These are phyloP conservation scores for Aspergillus tubingensis DNA, from an alignment of 2,329 filamentous ascomycete species.

Conservation along the genomic window DNA sequence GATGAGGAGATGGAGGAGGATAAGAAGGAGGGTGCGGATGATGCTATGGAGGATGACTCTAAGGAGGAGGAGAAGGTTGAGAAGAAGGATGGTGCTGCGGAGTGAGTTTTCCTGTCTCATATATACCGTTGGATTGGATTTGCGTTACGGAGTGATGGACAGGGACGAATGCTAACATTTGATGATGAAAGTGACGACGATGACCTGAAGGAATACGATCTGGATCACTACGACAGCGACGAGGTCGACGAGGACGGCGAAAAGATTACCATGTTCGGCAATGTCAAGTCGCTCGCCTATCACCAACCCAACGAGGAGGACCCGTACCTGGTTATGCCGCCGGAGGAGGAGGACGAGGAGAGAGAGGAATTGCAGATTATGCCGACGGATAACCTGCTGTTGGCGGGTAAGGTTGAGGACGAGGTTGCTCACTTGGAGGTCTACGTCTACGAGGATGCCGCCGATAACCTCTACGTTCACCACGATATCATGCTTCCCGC, in stretches of 20 bases:
- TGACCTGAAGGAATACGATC: conserved; percentile 91
- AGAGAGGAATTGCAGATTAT: conserved; percentile 91
- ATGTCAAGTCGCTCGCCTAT: conserved; percentile 89
- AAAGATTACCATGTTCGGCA: conserved; percentile 89
- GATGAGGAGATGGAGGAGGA: conserved; percentile 31
- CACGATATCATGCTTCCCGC: conserved; percentile 99
- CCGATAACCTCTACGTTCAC: conserved; percentile 97
- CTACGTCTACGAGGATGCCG: conserved; percentile 93
- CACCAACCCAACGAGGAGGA: conserved; percentile 93
- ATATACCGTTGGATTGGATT: neutral
- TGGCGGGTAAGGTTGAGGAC: conserved; percentile 93
- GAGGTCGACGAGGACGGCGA: conserved; percentile 66
- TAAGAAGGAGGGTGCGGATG: conserved; percentile 37
- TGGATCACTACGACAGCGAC: conserved; percentile 93
- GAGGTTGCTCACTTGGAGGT: conserved; percentile 95
- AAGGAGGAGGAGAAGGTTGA: conserved; percentile 29
- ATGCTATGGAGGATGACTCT: conserved; percentile 25
- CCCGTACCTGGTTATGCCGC: conserved; percentile 89
- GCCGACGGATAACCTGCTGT: conserved; percentile 85
- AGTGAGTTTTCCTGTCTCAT: conserved; percentile 7
- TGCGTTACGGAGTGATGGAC: conserved; percentile 49
- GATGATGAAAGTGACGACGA: conserved; percentile 37
- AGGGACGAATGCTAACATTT: no score
- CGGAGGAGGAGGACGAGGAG: conserved; percentile 81
- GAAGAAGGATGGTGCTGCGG: conserved; percentile 23